Evolutionary conservation across 371 early-diverging fungal species (phyloP).

Genomic region (Apophysomyces ossiformis): DNA sequence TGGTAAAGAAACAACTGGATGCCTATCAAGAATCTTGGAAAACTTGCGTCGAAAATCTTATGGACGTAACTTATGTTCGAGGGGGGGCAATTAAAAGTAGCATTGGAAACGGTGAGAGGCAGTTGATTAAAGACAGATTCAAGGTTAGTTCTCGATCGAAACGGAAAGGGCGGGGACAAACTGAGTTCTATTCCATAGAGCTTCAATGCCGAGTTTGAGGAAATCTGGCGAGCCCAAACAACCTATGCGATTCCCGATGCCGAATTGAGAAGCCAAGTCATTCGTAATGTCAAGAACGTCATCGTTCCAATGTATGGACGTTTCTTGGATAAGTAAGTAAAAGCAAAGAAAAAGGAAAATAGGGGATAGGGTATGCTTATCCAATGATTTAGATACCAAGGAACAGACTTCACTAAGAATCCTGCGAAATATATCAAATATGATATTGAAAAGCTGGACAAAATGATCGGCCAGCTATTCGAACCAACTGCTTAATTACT

Average conservation of each 20-base stretch:
- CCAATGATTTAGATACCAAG: slow-evolving; percentile 44
- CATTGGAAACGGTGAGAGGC: slow-evolving; percentile 70
- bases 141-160: slow-evolving; percentile 43
- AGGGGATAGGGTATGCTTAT: background rate
- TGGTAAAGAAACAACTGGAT: slow-evolving; percentile 63
- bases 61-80: slow-evolving; percentile 77
- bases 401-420: slow-evolving; percentile 78
- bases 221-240: slow-evolving; percentile 72
- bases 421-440: slow-evolving; percentile 84
- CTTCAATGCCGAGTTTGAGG: slow-evolving; percentile 87
- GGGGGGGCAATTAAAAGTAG: slow-evolving; percentile 66
- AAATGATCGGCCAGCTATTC: slow-evolving; percentile 74
- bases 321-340: slow-evolving; percentile 69
- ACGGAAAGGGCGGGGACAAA: background rate
- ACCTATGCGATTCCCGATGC: slow-evolving; percentile 83
- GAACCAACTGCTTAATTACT: slow-evolving; percentile 48
- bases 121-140: slow-evolving; percentile 82
- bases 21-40: slow-evolving; percentile 79
- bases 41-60: slow-evolving; percentile 68
- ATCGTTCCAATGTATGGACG: slow-evolving; percentile 81
- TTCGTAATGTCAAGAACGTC: slow-evolving; percentile 75
- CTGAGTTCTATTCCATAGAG: slow-evolving; percentile 34
- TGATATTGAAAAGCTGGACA: slow-evolving; percentile 69
- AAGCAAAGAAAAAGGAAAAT: slow-evolving; percentile 14
- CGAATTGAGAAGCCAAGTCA: slow-evolving; percentile 72